Base-by-base conservation (phyloP, 768 basidiomycete genomes). In the Cubamyces lactineus region DNA sequence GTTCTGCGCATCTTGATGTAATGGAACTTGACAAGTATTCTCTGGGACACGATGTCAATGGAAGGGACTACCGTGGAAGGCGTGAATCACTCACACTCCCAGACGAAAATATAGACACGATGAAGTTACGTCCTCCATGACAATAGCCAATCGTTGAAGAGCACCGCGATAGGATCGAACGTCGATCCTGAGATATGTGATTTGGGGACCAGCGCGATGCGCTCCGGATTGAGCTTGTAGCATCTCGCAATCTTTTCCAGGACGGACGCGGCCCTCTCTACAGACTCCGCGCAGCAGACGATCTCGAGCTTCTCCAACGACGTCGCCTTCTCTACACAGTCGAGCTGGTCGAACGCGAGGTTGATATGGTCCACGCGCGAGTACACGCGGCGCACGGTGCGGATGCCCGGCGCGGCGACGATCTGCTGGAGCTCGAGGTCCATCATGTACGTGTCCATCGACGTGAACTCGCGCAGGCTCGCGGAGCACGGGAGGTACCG, bases 391-490 rank as follows among this genome's bases (percentile, higher is more conserved):
- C 76, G 68, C 42, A 78, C 68, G 16, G 34, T 67, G 41, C 65
- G 66, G 64, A 76, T 66, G 21, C 69, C 63, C 17, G 76, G 70
- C 23, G 70, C 73, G 16, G 65, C 59, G 30, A 76, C 68, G 30
- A 74, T 60, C 40, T 75, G 72, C 38, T 63, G 64, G 16, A 78
- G 66, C 63, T 77, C 78, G 41, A 71, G 72, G 53, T 76, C 76
- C 6, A 73, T 68, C 72, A 78, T 73, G 66, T 68, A 74, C 17
- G 74, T 74, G 15, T 71, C 65, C 9, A 63, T 64, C 57, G 75
- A 77, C n/a, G 76, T 76, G 61, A 78, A 72, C 42, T 57, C 55
- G 28, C 63, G 63, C 38, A 77, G 57, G 11, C 48, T 46, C 30
- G 49, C 34, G 7, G 56, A 51, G 49, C 70, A 70, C 11, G 58